Evolutionary conservation across 164 flowering plant genomes (phyloP).

Genomic region (Nymphaea thermarum): DNA sequence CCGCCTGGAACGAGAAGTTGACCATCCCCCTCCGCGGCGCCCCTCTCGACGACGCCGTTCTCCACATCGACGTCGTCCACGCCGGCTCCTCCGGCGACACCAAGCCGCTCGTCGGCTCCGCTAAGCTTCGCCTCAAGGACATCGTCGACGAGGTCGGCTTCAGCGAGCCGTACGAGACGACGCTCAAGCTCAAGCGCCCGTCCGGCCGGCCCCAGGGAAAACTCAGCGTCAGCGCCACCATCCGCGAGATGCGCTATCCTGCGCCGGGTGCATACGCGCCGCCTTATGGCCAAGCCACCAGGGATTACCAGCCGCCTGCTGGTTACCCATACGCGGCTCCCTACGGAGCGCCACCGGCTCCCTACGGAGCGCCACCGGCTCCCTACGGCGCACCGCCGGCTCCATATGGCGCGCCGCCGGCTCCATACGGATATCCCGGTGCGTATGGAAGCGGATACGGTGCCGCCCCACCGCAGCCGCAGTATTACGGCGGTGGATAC

Average conservation of each 20-base stretch:
- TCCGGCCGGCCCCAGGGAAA: constrained; percentile 87
- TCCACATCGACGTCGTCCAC: constrained; percentile 52
- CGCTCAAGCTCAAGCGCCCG: constrained; percentile 54
- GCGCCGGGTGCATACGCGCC: neutral
- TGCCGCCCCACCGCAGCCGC: neutral
- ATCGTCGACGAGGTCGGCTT: constrained; percentile 43
- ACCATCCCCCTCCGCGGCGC: constrained; percentile 25
- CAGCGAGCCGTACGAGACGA: constrained; percentile 13
- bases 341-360: neutral
- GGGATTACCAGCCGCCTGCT: neutral
- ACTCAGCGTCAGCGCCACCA: constrained; percentile 16
- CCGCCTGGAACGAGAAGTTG: constrained; percentile 42
- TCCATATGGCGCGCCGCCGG: neutral
- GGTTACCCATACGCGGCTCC: neutral
- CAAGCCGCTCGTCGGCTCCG: constrained; percentile 62
- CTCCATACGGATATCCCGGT: neutral
- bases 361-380: neutral
- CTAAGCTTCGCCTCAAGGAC: constrained; percentile 28
- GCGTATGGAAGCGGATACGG: neutral
- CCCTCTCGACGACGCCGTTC: constrained; percentile 32
- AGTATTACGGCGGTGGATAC: neutral
- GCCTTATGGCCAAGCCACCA: neutral
- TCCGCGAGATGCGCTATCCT: constrained; percentile 24
- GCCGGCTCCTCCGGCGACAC: constrained; percentile 26
- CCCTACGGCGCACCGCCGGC: neutral